A percentile compares a stretch with the other conserved stretches of the same genome.
These are phyloP conservation scores for Adansonia gregorii DNA, from an alignment of 441 rosid genomes.

Conservation along the genomic window DNA sequence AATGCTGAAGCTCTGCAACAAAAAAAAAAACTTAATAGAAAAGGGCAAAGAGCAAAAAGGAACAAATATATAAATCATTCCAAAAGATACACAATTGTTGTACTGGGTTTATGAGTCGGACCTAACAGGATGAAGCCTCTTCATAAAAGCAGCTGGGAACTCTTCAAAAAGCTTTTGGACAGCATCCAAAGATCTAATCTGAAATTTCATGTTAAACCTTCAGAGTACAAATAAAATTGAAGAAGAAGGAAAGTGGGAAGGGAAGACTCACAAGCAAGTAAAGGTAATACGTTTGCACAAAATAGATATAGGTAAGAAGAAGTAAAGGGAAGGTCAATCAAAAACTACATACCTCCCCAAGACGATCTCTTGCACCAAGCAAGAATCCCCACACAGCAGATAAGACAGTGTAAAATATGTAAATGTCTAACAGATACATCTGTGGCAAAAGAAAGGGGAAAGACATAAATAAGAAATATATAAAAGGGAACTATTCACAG, in stretches of 20 bases:
- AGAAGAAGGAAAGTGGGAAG: not conserved
- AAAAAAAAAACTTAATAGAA: conserved; percentile 8
- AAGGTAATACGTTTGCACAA: not conserved
- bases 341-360: conserved; percentile 77
- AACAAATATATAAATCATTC: conserved; percentile 19
- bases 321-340: conserved; percentile 11
- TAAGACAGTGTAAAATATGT: conserved; percentile 81
- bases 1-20: conserved; percentile 59
- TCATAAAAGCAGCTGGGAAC: conserved; percentile 86
- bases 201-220: conserved; percentile 34
- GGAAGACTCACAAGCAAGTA: not conserved
- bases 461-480: conserved; percentile 6
- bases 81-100: conserved; percentile 6
- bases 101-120: conserved; percentile 18
- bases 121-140: conserved; percentile 67
- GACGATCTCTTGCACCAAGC: conserved; percentile 97
- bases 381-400: conserved; percentile 94
- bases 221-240: conserved; percentile 8
- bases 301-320: not conserved
- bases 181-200: conserved; percentile 94
- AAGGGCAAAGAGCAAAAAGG: conserved; percentile 12
- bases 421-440: conserved; percentile 92
- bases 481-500: not conserved
- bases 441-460: conserved; percentile 39
- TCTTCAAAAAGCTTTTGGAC: conserved; percentile 84